phyloP scores from a whole-genome alignment of 2,329 filamentous ascomycete genomes.

The Tolypocladium capitatum region DNA sequence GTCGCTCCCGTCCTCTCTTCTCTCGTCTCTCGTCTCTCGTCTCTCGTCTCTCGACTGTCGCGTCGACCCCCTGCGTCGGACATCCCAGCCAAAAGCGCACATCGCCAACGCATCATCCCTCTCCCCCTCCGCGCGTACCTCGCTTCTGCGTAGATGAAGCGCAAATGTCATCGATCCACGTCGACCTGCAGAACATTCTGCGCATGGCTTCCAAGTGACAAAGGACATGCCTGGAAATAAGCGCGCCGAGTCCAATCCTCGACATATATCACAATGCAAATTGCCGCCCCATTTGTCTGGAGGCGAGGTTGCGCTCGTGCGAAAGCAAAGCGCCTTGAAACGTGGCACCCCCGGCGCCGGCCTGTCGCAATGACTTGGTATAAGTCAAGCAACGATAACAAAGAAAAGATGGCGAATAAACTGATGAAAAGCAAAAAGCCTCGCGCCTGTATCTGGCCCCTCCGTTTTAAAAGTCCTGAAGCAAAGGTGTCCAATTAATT shows the following conservation, averaged over 20 bases:
- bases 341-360: not conserved
- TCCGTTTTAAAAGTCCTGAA: not conserved
- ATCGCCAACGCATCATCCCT: not conserved
- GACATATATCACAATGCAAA: not conserved
- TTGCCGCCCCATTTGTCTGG: not conserved
- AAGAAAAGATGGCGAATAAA: not conserved
- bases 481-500: conserved; percentile 1
- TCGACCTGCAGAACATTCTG: not conserved
- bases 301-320: not conserved
- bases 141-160: not conserved
- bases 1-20: not conserved
- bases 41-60: no score
- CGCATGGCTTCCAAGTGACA: not conserved
- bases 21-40: not conserved
- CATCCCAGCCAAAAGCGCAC: not conserved
- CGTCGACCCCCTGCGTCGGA: no score
- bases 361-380: not conserved
- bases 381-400: not conserved
- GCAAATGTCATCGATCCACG: not conserved
- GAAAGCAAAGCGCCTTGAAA: not conserved
- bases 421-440: conserved; percentile 1
- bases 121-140: not conserved
- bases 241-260: not conserved
- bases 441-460: not conserved
- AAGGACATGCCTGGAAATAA: not conserved